Conservation (phyloP, 495 filamentous ascomycete genomes). For the Neurospora sp. region DNA sequence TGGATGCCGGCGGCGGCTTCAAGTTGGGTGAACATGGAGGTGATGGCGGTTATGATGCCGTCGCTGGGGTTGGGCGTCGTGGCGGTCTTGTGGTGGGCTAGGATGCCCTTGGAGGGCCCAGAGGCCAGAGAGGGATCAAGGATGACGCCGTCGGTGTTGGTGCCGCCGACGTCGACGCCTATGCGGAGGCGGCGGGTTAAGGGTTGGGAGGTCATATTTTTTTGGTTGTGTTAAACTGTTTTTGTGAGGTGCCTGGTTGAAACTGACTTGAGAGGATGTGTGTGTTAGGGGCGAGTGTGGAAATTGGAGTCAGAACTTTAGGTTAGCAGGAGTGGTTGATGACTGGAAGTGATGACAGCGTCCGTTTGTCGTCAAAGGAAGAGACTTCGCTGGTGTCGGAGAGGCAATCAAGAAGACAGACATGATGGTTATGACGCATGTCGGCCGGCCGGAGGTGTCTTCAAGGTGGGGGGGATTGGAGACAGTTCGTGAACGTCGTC, state of each 20-base stretch:
- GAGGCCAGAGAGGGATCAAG: slow-evolving; percentile 31
- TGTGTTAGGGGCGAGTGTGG: background rate
- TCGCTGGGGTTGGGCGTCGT: slow-evolving; percentile 47
- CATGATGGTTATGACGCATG: background rate
- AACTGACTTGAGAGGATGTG: no score
- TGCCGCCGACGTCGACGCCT: slow-evolving; percentile 43
- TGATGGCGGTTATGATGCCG: slow-evolving; percentile 43
- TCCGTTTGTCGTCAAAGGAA: background rate
- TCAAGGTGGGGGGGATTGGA: background rate
- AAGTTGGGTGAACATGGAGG: slow-evolving; percentile 26
- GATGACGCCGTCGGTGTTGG: slow-evolving; percentile 53
- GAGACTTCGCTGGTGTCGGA: background rate
- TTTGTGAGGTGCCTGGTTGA: no score
- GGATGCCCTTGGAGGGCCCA: slow-evolving; percentile 30
- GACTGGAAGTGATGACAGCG: background rate
- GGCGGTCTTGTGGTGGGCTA: slow-evolving; percentile 45
- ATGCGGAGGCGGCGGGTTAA: slow-evolving; percentile 21
- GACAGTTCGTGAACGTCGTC: background rate
- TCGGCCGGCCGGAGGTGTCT: background rate
- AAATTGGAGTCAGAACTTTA: background rate
- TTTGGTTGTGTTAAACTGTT: no score
- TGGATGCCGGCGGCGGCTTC: slow-evolving; percentile 15
- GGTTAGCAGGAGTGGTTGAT: background rate
- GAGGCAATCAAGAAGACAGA: background rate
- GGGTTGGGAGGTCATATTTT: background rate